A percentile compares a stretch with the other conserved stretches of the same genome.
Evolutionary conservation across 345 rosid genomes (phyloP).

Genomic region (Erucastrum elatum): DNA sequence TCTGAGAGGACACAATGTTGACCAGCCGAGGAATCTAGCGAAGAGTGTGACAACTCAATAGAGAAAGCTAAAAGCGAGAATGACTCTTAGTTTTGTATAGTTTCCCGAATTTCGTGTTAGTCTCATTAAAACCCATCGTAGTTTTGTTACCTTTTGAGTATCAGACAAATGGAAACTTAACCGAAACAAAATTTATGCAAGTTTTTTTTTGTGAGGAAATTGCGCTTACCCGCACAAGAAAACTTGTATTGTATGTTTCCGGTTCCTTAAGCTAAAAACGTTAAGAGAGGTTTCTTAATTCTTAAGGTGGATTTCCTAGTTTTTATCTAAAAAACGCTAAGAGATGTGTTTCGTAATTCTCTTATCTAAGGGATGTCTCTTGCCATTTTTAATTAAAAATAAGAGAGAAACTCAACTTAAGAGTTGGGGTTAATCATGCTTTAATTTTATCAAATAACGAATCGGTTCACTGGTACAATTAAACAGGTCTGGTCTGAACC

Average conservation of each 20-base stretch:
- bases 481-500: too few relatives aligned
- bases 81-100: conserved; percentile 25
- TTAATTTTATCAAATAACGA: too few relatives aligned
- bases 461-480: too few relatives aligned
- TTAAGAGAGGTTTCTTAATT: too few relatives aligned
- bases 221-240: neutral
- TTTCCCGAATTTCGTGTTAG: neutral
- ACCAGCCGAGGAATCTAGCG: conserved; percentile 92
- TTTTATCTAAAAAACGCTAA: too few relatives aligned
- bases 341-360: too few relatives aligned
- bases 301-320: too few relatives aligned
- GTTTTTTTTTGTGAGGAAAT: neutral
- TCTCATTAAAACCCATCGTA: neutral
- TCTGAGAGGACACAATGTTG: conserved; percentile 77
- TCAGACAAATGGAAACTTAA: conserved; percentile 5
- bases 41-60: conserved; percentile 84
- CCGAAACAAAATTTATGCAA: neutral
- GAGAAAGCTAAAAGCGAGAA: conserved; percentile 5
- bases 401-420: too few relatives aligned
- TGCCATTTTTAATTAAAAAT: too few relatives aligned
- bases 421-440: too few relatives aligned
- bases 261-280: too few relatives aligned
- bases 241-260: neutral
- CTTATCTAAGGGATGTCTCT: too few relatives aligned
- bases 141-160: conserved; percentile 1